These are phyloP conservation scores for Helichrysum umbraculigerum DNA, from an alignment of 129 eudicot species.

Conservation along the genomic window DNA sequence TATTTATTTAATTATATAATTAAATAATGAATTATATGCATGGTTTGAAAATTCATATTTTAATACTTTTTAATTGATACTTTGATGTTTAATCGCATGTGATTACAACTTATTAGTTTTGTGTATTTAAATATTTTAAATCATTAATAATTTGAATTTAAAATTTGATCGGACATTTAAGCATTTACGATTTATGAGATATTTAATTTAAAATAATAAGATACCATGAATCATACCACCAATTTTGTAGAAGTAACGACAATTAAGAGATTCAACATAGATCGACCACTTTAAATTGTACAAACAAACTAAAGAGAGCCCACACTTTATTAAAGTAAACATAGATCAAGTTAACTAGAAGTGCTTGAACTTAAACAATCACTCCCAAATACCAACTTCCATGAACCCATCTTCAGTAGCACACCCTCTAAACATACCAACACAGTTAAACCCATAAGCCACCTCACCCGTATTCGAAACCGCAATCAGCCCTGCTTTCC, in stretches of 20 bases:
- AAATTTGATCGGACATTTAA: too few species aligned
- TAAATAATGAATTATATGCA: too few species aligned
- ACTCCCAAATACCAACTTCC: constrained; percentile 94
- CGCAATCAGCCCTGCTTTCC: constrained; percentile 85
- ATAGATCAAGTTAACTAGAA: background rate
- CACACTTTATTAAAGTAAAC: constrained; percentile 14
- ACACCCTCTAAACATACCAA: constrained; percentile 88
- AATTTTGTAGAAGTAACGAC: background rate
- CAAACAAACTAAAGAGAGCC: constrained; percentile 9
- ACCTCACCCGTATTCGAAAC: constrained; percentile 84
- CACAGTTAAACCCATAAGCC: constrained; percentile 76
- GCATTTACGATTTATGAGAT: too few species aligned
- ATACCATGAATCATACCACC: background rate
- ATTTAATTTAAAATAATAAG: too few species aligned
- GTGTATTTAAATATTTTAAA: too few species aligned
- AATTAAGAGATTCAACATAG: background rate
- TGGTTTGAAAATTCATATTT: too few species aligned
- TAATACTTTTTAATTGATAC: too few species aligned
- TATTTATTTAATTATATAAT: too few species aligned
- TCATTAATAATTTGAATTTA: too few species aligned
- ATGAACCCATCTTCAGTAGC: constrained; percentile 88
- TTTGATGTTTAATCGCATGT: too few species aligned
- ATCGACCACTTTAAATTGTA: background rate
- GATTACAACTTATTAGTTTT: too few species aligned
- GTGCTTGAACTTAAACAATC: constrained; percentile 4